Conservation (phyloP, 2,329 filamentous ascomycete genomes). For the Talaromyces sp. region DNA sequence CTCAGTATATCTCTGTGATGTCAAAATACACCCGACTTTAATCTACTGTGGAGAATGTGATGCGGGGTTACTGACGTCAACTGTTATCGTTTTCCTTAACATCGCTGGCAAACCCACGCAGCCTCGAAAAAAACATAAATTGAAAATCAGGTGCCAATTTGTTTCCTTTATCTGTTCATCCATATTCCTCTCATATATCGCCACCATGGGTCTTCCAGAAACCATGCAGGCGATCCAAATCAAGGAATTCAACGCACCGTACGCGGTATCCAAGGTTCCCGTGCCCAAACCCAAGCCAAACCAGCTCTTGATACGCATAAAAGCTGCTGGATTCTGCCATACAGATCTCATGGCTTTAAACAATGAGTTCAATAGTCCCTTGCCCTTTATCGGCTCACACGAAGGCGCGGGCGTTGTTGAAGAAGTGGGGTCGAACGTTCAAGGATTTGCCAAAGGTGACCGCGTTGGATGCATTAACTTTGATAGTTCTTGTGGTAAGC, state of each 20-base stretch:
- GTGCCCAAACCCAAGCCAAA: conserved; percentile 46
- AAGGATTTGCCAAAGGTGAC: conserved; percentile 46
- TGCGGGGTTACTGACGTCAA: background rate
- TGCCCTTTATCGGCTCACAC: conserved; percentile 54
- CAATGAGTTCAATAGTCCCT: conserved; percentile 45
- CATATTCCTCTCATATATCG: no score
- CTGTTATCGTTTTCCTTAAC: background rate
- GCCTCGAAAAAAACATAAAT: background rate
- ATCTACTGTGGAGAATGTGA: background rate
- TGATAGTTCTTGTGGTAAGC: conserved; percentile 47
- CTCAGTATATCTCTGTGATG: background rate
- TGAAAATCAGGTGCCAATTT: background rate
- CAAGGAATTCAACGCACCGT: conserved; percentile 45
- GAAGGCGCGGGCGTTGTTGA: conserved; percentile 56
- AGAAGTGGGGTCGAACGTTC: conserved; percentile 38
- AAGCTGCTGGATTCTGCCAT: conserved; percentile 59
- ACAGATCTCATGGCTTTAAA: conserved; percentile 55
- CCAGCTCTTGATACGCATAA: conserved; percentile 58
- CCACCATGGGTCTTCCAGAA: background rate
- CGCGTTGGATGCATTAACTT: conserved; percentile 55
- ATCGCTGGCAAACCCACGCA: background rate
- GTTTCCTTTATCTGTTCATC: no score
- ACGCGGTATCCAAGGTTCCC: conserved; percentile 48
- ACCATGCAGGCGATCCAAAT: conserved; percentile 15
- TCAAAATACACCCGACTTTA: background rate